Conservation (phyloP, 495 filamentous ascomycete species). For the Lineolata rhizophorae region DNA sequence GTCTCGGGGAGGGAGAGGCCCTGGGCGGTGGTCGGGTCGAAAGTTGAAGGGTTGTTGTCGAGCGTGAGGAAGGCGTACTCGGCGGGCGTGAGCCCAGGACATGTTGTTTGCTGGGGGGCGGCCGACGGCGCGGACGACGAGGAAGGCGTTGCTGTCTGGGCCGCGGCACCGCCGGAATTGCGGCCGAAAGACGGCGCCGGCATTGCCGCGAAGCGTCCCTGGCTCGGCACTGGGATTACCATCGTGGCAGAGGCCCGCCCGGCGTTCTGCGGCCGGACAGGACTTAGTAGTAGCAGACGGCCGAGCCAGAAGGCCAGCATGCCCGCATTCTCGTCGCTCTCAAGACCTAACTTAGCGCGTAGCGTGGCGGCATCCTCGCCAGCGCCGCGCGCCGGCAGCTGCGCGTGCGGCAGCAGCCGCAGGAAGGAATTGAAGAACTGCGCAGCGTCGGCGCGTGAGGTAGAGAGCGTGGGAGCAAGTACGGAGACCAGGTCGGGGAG, state of each 20-base stretch:
- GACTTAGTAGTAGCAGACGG: slow-evolving; percentile 54
- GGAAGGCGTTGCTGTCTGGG: no score
- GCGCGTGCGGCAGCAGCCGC: slow-evolving; percentile 46
- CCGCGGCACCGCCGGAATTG: no score
- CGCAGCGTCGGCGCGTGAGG: slow-evolving; percentile 36
- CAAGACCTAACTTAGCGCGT: slow-evolving; percentile 42
- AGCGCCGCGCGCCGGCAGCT: slow-evolving; percentile 50
- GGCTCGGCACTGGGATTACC: no score
- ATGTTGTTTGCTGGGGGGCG: no score
- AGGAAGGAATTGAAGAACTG: slow-evolving; percentile 71
- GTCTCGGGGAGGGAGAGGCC: slow-evolving; percentile 46
- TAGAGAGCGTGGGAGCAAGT: slow-evolving; percentile 39
- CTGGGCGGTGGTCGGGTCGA: slow-evolving; percentile 33
- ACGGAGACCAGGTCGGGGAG: slow-evolving; percentile 43
- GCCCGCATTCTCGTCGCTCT: slow-evolving; percentile 40
- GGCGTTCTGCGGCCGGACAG: slow-evolving; percentile 8
- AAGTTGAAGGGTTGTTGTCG: slow-evolving; percentile 41
- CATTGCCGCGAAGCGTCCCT: no score
- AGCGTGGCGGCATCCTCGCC: slow-evolving; percentile 54
- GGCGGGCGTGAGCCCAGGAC: slow-evolving; percentile 44
- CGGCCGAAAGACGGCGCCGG: no score
- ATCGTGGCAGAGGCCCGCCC: no score
- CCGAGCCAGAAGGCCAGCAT: slow-evolving; percentile 61
- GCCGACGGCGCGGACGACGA: slow-evolving; percentile 6
- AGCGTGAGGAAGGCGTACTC: slow-evolving; percentile 58